Percentiles rank a stretch among this genome's conserved stretches.
Conservation (phyloP, 495 filamentous ascomycete species). For the Aspergillus bridgeri region DNA sequence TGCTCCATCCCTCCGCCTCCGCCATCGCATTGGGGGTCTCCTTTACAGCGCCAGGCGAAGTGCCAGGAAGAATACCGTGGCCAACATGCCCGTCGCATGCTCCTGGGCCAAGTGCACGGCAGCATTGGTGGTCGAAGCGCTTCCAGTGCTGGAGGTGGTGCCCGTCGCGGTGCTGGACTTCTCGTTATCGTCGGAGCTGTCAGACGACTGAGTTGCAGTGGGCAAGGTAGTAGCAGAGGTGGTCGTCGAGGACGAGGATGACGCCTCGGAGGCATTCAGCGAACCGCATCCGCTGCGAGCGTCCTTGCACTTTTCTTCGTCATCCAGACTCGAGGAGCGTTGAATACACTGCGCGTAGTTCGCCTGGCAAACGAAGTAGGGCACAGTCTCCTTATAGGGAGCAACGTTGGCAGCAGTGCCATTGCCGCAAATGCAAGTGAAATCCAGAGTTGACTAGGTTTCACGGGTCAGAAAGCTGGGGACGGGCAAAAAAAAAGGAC, state of each 20-base stretch:
- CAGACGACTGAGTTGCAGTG: slow-evolving; percentile 28
- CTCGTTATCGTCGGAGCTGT: slow-evolving; percentile 16
- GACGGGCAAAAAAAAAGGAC: slow-evolving; percentile 3
- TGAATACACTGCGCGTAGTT: slow-evolving; percentile 50
- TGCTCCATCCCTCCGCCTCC: not conserved
- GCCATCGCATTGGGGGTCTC: not conserved
- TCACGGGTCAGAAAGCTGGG: not conserved
- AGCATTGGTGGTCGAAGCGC: slow-evolving; percentile 28
- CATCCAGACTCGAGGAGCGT: slow-evolving; percentile 41
- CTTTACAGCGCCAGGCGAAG: slow-evolving; percentile 49
- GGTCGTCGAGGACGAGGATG: slow-evolving; percentile 23
- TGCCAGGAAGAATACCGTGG: slow-evolving; percentile 43
- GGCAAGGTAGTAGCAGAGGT: slow-evolving; percentile 29
- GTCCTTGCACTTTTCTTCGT: slow-evolving; percentile 43
- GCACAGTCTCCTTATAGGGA: slow-evolving; percentile 52
- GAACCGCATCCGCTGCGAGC: slow-evolving; percentile 39
- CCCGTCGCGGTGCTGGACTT: slow-evolving; percentile 24
- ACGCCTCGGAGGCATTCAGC: slow-evolving; percentile 41
- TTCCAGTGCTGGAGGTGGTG: slow-evolving; percentile 22
- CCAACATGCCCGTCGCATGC: slow-evolving; percentile 50
- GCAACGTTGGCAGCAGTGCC: slow-evolving; percentile 49
- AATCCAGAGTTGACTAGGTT: slow-evolving; percentile 46
- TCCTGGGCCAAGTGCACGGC: slow-evolving; percentile 40
- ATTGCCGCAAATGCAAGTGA: slow-evolving; percentile 52
- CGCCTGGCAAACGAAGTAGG: slow-evolving; percentile 53